phyloP scores from a whole-genome alignment of 73 alveolate genomes.

The Tetrahymena elliotti region DNA sequence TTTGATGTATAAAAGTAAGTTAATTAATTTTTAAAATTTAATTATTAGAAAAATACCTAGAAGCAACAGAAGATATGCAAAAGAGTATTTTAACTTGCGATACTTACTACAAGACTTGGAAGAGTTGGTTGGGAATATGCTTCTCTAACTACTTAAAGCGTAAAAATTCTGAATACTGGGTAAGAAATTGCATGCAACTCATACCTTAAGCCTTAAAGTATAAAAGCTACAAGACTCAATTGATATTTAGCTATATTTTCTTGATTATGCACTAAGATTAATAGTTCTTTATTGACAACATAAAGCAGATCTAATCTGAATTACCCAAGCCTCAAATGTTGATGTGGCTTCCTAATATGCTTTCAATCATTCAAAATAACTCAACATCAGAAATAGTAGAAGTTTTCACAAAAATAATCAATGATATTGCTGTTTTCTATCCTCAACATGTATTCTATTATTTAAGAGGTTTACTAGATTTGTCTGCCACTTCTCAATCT shows the following conservation, averaged over 20 bases:
- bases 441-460: not conserved
- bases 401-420: not conserved
- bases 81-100: not conserved
- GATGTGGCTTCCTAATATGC: not conserved
- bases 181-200: not conserved
- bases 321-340: not conserved
- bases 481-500: not conserved
- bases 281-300: not conserved
- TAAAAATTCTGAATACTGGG: not conserved
- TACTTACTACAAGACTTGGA: not conserved
- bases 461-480: not conserved
- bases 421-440: not conserved
- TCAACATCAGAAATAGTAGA: not conserved
- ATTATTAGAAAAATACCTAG: not conserved
- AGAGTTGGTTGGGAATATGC: not conserved
- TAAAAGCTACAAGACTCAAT: not conserved
- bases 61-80: not conserved
- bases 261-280: not conserved
- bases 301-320: not conserved
- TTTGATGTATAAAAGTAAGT: no score
- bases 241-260: not conserved
- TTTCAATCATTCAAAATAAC: not conserved
- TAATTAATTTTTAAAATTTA: no score
- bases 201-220: not conserved
- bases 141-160: not conserved